These are phyloP conservation scores for Neonectria punicea DNA, from an alignment of 2,329 filamentous ascomycete species.

Conservation along the genomic window DNA sequence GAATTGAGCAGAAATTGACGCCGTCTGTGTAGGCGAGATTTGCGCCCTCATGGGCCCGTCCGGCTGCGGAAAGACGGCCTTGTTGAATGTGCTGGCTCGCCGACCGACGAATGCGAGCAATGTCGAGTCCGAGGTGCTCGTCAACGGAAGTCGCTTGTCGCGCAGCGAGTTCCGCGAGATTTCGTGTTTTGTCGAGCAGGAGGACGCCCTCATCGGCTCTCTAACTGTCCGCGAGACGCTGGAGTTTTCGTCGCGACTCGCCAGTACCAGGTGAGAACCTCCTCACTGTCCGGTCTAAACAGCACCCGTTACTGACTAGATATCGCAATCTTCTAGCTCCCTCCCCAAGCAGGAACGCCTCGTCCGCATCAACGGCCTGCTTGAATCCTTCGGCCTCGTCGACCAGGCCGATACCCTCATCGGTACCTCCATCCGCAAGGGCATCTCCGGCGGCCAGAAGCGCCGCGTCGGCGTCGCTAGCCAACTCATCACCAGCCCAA, in stretches of 20 bases:
- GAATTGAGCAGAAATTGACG: not conserved
- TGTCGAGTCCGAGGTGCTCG: slow-evolving; percentile 57
- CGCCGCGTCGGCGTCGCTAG: slow-evolving; percentile 81
- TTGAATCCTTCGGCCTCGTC: slow-evolving; percentile 78
- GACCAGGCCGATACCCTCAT: slow-evolving; percentile 77
- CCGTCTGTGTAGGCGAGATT: slow-evolving; percentile 65
- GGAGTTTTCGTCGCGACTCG: slow-evolving; percentile 79
- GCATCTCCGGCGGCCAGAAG: slow-evolving; percentile 88
- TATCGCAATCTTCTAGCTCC: slow-evolving; percentile 36
- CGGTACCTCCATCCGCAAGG: slow-evolving; percentile 84
- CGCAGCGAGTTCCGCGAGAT: slow-evolving; percentile 69
- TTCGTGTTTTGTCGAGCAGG: slow-evolving; percentile 86
- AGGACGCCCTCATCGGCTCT: slow-evolving; percentile 84
- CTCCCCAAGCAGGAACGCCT: slow-evolving; percentile 65
- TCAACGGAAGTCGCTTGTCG: slow-evolving; percentile 69
- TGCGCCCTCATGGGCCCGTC: slow-evolving; percentile 85
- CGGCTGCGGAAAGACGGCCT: slow-evolving; percentile 81
- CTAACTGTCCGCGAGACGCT: slow-evolving; percentile 85
- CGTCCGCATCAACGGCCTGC: slow-evolving; percentile 71
- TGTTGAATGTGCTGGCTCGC: slow-evolving; percentile 82
- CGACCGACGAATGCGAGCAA: slow-evolving; percentile 54
- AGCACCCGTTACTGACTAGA: not conserved
- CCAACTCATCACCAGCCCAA: slow-evolving; percentile 83
- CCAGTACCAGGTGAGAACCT: slow-evolving; percentile 59
- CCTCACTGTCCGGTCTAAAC: not conserved